Base-by-base conservation (phyloP, 1,284 basidiomycete genomes). In the Entoloma clypeatum region DNA sequence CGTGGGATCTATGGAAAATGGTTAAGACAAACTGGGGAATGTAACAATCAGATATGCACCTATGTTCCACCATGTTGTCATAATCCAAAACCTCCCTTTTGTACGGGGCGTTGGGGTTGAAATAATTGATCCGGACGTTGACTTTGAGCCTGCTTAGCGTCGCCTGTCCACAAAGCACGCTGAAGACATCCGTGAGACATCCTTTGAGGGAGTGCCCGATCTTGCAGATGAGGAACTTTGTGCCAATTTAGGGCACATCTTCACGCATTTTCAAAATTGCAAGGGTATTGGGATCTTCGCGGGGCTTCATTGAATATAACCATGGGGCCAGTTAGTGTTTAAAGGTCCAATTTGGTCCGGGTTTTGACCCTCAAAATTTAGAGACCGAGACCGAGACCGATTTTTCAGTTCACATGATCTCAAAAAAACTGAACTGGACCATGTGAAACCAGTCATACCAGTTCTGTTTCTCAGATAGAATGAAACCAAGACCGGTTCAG, bases 31-130 rank as follows among this genome's bases (percentile, higher is more conserved):
- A 26, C 17, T 6, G 11, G 17, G n/a, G 18, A 16, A 6, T 7
- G 26, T 23, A 26, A 23, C 23, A 26, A 16, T 36, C 25, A 25
- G 21, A 17, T 18, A 27, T 26, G 19, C 28, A 37, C 25, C 3
- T 24, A 26, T 14, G 24, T 37, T 37, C 36, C 14, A 28, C 24
- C 19, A 37, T 17, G n/a, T 37, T 18, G 16, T 37, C 25, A 37
- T 37, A 37, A 26, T 37, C 36, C 16, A 37, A 37, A 17, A 37
- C 16, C 14, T 27, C 14, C 8, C n/a, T 37, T 28, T 25, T 28
- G 36, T 26, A 37, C 28, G 24, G 25, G 19, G 17, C 24, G 14
- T 14, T 18, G 22, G 36, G 26, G 36, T 27, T 27, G 5, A 37
- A 7, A 18, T 37, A 26, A 26, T 8, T 37, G 24, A 37, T 26